Conservation (phyloP, 78 protist species). For the Planoprotostelium fungivorum region DNA sequence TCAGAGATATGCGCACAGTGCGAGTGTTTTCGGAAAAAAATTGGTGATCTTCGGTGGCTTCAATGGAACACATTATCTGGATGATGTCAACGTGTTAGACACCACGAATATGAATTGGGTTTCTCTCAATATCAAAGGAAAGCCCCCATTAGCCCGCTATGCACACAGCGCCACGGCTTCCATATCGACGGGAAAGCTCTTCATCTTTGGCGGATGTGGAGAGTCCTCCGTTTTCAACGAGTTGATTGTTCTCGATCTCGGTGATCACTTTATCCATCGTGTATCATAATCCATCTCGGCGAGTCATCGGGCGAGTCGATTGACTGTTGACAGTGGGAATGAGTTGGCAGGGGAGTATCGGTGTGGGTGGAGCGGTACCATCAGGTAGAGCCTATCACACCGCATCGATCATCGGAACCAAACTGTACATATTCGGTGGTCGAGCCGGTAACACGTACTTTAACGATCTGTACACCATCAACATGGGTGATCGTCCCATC, state of each 20-base stretch:
- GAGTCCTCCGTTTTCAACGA: not conserved
- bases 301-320: no score
- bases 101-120: not conserved
- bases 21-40: not conserved
- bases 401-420: slow-evolving; percentile 12
- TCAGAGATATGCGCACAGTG: not conserved
- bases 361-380: slow-evolving; percentile 23
- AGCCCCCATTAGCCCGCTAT: not conserved
- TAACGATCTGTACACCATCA: slow-evolving; percentile 37
- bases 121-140: not conserved
- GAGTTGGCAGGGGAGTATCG: not conserved
- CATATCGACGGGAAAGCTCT: not conserved
- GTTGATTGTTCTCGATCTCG: not conserved
- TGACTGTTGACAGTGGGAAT: not conserved
- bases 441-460: slow-evolving; percentile 51
- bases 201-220: not conserved
- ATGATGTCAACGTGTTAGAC: not conserved
- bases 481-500: slow-evolving; percentile 48
- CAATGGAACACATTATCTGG: not conserved
- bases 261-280: not conserved
- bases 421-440: slow-evolving; percentile 54
- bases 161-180: not conserved
- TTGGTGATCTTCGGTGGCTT: not conserved
- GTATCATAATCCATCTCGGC: not conserved
- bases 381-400: slow-evolving; percentile 53